These are phyloP conservation scores for Suillus lakei DNA, from an alignment of 768 basidiomycete species.

Conservation along the genomic window DNA sequence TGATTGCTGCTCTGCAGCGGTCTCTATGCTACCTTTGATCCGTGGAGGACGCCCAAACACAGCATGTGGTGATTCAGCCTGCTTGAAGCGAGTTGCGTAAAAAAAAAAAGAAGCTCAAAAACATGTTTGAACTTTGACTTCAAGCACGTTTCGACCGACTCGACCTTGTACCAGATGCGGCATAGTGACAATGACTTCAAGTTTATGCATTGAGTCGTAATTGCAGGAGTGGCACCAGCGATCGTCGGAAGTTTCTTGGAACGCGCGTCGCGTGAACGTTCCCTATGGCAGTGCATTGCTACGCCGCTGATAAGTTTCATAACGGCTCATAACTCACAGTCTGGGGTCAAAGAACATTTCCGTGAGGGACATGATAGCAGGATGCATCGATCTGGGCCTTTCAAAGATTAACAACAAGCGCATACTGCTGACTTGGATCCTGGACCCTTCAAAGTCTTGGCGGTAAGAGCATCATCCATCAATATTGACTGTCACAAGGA, in stretches of 20 bases:
- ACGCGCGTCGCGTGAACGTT: neutral
- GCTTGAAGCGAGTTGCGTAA: neutral
- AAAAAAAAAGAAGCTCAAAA: neutral
- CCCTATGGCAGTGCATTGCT: neutral
- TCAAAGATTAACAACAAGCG: neutral
- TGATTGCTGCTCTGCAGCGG: neutral
- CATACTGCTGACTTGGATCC: neutral
- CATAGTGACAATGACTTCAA: neutral
- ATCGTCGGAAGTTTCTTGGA: neutral
- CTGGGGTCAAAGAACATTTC: neutral
- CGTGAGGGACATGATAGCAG: neutral
- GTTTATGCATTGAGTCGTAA: neutral
- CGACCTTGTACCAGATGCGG: neutral
- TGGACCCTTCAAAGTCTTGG: neutral
- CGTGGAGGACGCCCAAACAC: neutral
- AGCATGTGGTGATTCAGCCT: neutral
- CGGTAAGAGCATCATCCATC: neutral
- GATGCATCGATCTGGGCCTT: neutral
- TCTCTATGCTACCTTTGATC: neutral
- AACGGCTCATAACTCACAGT: neutral
- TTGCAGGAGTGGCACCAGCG: neutral
- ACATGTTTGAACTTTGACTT: neutral
- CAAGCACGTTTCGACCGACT: neutral
- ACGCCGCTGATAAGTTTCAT: neutral
- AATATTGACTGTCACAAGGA: neutral